A percentile compares a stretch with the other conserved stretches of the same genome.
These are phyloP conservation scores for Firmiana major DNA, from an alignment of 345 rosid species.

Conservation along the genomic window DNA sequence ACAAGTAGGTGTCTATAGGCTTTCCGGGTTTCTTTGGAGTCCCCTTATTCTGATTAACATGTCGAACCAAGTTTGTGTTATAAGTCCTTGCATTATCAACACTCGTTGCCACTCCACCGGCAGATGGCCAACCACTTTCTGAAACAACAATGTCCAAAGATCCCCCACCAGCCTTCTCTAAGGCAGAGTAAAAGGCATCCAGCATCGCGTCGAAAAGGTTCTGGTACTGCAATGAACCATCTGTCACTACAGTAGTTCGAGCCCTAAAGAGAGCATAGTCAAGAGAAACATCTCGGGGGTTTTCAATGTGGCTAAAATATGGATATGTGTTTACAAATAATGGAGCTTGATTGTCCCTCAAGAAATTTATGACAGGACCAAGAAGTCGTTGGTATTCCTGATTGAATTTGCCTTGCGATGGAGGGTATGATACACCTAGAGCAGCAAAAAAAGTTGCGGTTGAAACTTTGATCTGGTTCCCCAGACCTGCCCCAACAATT, in stretches of 20 bases:
- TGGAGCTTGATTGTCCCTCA: slow-evolving; percentile 29
- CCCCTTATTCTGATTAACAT: slow-evolving; percentile 20
- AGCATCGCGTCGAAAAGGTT: slow-evolving; percentile 17
- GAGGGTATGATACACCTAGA: slow-evolving; percentile 41
- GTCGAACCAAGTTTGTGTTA: slow-evolving; percentile 16
- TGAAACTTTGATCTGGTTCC: slow-evolving; percentile 43
- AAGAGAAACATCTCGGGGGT: slow-evolving; percentile 25
- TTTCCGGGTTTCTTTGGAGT: slow-evolving; percentile 28
- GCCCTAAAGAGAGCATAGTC: slow-evolving; percentile 42
- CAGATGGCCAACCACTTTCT: slow-evolving; percentile 33
- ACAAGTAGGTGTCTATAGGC: slow-evolving; percentile 24
- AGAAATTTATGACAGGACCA: slow-evolving; percentile 30
- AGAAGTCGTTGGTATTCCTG: slow-evolving; percentile 22
- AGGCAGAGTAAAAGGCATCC: slow-evolving; percentile 17
- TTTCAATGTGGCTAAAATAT: slow-evolving; percentile 28
- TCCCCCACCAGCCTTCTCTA: slow-evolving; percentile 21
- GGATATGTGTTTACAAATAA: slow-evolving; percentile 41
- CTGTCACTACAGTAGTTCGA: slow-evolving; percentile 26
- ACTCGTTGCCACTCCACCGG: slow-evolving; percentile 13
- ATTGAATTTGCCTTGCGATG: slow-evolving; percentile 39
- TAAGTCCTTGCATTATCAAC: slow-evolving; percentile 27
- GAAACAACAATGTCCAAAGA: slow-evolving; percentile 21
- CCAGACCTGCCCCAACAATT: slow-evolving; percentile 27
- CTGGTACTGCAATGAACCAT: slow-evolving; percentile 18
- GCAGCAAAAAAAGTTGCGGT: slow-evolving; percentile 28